Conservation (phyloP, 495 filamentous ascomycete species). For the Rusavskia elegans region DNA sequence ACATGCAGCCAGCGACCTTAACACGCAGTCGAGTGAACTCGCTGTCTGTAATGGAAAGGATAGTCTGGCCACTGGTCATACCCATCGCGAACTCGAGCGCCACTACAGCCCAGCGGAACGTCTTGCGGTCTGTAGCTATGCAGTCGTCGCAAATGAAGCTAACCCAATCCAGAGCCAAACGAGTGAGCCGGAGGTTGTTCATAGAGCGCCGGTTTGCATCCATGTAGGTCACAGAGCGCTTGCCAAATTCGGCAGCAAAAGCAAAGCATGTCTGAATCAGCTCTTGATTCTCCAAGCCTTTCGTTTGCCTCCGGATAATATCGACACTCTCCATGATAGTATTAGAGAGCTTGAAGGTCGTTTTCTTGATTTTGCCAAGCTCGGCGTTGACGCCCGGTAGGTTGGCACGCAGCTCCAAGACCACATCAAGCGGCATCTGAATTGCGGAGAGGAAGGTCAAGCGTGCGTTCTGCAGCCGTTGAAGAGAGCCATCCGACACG, state of each 20-base stretch:
- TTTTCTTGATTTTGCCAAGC: conserved; percentile 88
- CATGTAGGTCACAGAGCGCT: conserved; percentile 82
- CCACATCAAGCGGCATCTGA: conserved; percentile 66
- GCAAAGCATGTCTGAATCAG: conserved; percentile 98
- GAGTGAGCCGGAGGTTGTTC: conserved; percentile 90
- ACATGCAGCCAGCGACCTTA: conserved; percentile 96
- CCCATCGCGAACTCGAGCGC: conserved; percentile 94
- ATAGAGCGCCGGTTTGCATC: conserved; percentile 84
- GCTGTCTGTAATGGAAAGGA: conserved; percentile 68
- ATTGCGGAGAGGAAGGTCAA: conserved; percentile 58
- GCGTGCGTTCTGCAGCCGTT: conserved; percentile 62
- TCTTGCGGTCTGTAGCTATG: conserved; percentile 82
- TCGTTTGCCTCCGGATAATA: conserved; percentile 71
- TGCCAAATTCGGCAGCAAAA: conserved; percentile 94
- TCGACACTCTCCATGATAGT: conserved; percentile 98
- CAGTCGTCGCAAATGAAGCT: conserved; percentile 97
- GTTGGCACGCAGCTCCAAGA: conserved; percentile 86
- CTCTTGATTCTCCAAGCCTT: conserved; percentile 77
- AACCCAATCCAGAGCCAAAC: conserved; percentile 89
- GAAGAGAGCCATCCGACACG: conserved; percentile 74
- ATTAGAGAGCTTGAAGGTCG: conserved; percentile 92
- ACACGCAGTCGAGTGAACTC: conserved; percentile 68
- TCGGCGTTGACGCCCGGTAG: conserved; percentile 80
- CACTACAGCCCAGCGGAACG: conserved; percentile 91
- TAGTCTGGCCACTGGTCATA: conserved; percentile 85